A percentile compares a stretch with the other conserved stretches of the same genome.
These are phyloP conservation scores for Phaeophleospora eucalypticola DNA, from an alignment of 2,329 filamentous ascomycete species.

Conservation along the genomic window DNA sequence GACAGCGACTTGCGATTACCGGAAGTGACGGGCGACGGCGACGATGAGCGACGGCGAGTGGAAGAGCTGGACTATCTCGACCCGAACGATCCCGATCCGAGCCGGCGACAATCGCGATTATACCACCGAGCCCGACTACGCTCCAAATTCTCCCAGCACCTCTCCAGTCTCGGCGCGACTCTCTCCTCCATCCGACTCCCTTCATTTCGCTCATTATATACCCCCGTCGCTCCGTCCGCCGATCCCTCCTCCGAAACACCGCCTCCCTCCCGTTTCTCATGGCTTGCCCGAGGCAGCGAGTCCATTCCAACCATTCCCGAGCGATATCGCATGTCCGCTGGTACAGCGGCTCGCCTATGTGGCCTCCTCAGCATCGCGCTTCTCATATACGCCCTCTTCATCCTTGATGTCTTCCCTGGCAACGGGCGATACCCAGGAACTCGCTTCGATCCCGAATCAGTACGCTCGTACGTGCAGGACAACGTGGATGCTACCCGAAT, in stretches of 20 bases:
- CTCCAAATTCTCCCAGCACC: slow-evolving; percentile 53
- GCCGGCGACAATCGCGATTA: slow-evolving; percentile 25
- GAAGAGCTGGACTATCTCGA: slow-evolving; percentile 86
- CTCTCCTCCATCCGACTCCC: slow-evolving; percentile 55
- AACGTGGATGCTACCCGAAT: slow-evolving; percentile 62
- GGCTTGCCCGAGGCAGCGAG: slow-evolving; percentile 20
- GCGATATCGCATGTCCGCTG: slow-evolving; percentile 51
- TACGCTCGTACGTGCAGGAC: slow-evolving; percentile 69
- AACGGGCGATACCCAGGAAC: slow-evolving; percentile 61
- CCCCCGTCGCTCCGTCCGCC: slow-evolving; percentile 19
- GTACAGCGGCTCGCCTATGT: slow-evolving; percentile 68
- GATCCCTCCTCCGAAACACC: slow-evolving; percentile 4
- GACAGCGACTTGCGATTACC: slow-evolving; percentile 50
- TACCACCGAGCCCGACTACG: slow-evolving; percentile 41
- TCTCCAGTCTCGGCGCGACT: slow-evolving; percentile 53
- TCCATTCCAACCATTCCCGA: slow-evolving; percentile 44
- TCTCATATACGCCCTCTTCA: slow-evolving; percentile 78
- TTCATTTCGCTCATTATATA: slow-evolving; percentile 44
- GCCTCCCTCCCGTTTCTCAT: slow-evolving; percentile 15
- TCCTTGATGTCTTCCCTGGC: slow-evolving; percentile 75
- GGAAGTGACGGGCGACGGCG: slow-evolving; percentile 51
- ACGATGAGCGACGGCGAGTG: slow-evolving; percentile 66
- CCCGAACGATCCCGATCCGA: slow-evolving; percentile 24
- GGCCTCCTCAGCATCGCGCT: slow-evolving; percentile 71
- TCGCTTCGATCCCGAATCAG: slow-evolving; percentile 77